Conservation (phyloP, 108 stramenopile genomes). For the Fragilaria radians region DNA sequence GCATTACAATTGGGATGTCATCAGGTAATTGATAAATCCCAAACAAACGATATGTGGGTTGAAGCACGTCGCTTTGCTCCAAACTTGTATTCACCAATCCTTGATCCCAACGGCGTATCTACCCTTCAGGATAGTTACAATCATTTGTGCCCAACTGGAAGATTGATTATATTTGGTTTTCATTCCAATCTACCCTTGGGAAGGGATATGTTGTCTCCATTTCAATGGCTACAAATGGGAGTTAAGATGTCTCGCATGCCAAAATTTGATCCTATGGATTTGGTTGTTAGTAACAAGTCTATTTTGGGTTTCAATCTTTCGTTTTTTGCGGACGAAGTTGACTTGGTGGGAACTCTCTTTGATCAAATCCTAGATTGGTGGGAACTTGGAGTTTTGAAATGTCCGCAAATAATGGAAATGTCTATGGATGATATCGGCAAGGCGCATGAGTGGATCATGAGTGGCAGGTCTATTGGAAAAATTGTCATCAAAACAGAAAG, state of each 20-base stretch:
- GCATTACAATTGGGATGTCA: constrained; percentile 69
- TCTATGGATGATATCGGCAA: constrained; percentile 53
- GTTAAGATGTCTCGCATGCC: constrained; percentile 58
- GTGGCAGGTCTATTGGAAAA: constrained; percentile 78
- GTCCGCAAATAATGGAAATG: constrained; percentile 53
- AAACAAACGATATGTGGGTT: constrained; percentile 47
- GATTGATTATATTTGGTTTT: constrained; percentile 84
- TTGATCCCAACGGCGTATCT: constrained; percentile 83
- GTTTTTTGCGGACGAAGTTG: constrained; percentile 79
- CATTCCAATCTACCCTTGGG: constrained; percentile 82
- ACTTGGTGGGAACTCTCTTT: constrained; percentile 56
- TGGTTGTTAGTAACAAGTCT: constrained; percentile 58
- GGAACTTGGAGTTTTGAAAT: constrained; percentile 31
- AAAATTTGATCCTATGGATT: constrained; percentile 81
- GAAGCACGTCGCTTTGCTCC: constrained; percentile 31
- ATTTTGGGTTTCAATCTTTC: constrained; percentile 83
- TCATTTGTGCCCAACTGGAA: constrained; percentile 68
- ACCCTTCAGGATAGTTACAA: constrained; percentile 76
- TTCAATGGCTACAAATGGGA: constrained; percentile 78
- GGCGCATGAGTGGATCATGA: constrained; percentile 72
- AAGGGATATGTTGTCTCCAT: constrained; percentile 51
- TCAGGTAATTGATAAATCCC: constrained; percentile 73
- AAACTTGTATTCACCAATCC: constrained; percentile 56
- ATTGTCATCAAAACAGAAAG: constrained; percentile 56
- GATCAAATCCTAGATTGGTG: constrained; percentile 71